These are phyloP conservation scores for Penicillium sclerotigenum DNA, from an alignment of 2,329 filamentous ascomycete genomes.

Conservation along the genomic window DNA sequence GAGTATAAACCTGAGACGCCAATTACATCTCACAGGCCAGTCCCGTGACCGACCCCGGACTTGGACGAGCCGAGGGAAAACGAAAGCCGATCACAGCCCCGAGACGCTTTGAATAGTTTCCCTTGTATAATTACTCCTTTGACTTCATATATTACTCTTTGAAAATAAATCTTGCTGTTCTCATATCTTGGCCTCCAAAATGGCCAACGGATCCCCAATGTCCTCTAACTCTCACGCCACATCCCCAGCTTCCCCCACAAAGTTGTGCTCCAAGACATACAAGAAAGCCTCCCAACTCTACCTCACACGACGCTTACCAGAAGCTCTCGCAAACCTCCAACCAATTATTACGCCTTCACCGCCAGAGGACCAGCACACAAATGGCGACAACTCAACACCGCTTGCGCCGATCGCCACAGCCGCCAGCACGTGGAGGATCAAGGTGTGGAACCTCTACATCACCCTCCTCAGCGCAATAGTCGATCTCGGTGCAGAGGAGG, in stretches of 20 bases:
- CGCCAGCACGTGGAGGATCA: constrained; percentile 78
- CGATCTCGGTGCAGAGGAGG: constrained; percentile 84
- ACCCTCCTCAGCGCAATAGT: constrained; percentile 88
- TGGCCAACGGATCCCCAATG: constrained; percentile 31
- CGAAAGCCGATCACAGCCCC: constrained; percentile 24
- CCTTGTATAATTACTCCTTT: background rate
- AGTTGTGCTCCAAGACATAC: constrained; percentile 77
- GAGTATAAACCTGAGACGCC: background rate
- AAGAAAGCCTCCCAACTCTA: constrained; percentile 92
- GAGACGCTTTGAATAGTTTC: background rate
- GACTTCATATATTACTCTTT: background rate
- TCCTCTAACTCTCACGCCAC: constrained; percentile 57
- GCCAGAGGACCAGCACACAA: constrained; percentile 38
- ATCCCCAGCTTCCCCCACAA: constrained; percentile 64
- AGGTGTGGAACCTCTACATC: constrained; percentile 96
- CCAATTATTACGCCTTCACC: constrained; percentile 68
- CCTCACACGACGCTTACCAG: constrained; percentile 86
- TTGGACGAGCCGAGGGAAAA: constrained; percentile 37
- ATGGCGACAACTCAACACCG: constrained; percentile 47
- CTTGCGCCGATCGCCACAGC: constrained; percentile 74
- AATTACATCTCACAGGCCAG: constrained; percentile 8
- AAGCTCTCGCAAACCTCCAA: constrained; percentile 79
- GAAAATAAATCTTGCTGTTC: background rate
- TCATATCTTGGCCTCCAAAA: constrained; percentile 12
- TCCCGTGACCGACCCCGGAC: constrained; percentile 38